Percentiles rank a stretch among this genome's conserved stretches.
Conservation (phyloP, 345 rosid genomes). For the Lepidium didymum region DNA sequence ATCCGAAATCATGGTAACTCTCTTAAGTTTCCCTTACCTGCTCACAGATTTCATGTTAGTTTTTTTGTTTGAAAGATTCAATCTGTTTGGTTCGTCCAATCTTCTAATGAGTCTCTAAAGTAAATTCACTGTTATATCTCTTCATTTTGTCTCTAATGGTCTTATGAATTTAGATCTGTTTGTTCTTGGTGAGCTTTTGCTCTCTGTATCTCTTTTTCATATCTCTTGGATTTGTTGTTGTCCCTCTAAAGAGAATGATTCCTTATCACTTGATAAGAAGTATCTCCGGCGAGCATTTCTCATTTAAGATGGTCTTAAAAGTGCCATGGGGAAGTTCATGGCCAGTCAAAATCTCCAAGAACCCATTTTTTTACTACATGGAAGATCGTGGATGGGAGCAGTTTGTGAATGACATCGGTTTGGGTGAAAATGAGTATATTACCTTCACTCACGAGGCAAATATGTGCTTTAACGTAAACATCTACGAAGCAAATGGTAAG, state of each 20-base stretch:
- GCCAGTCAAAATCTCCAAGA: conserved; percentile 8
- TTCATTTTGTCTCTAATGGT: not conserved
- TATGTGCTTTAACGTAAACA: conserved; percentile 15
- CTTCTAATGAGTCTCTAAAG: not conserved
- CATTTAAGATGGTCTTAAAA: conserved; percentile 12
- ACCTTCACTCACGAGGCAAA: conserved; percentile 20
- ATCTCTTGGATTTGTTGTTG: not conserved
- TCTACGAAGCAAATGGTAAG: conserved; percentile 3
- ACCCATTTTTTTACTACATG: conserved; percentile 7
- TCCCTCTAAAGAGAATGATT: conserved; percentile 11
- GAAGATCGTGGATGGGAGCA: conserved; percentile 20
- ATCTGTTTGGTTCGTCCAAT: not conserved
- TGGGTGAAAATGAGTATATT: conserved; percentile 17
- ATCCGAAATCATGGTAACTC: not conserved
- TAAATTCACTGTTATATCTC: not conserved
- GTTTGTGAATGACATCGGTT: conserved; percentile 19
- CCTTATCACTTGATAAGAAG: conserved; percentile 11
- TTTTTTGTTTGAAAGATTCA: not conserved
- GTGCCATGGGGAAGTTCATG: conserved; percentile 27
- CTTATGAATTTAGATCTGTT: not conserved
- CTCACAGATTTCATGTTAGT: not conserved
- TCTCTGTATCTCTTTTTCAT: not conserved
- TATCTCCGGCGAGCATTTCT: not conserved
- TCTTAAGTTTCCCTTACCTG: not conserved
- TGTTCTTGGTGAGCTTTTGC: not conserved